Evolutionary conservation across 2,329 filamentous ascomycete species (phyloP).

Genomic region (Lecanicillium sp.): DNA sequence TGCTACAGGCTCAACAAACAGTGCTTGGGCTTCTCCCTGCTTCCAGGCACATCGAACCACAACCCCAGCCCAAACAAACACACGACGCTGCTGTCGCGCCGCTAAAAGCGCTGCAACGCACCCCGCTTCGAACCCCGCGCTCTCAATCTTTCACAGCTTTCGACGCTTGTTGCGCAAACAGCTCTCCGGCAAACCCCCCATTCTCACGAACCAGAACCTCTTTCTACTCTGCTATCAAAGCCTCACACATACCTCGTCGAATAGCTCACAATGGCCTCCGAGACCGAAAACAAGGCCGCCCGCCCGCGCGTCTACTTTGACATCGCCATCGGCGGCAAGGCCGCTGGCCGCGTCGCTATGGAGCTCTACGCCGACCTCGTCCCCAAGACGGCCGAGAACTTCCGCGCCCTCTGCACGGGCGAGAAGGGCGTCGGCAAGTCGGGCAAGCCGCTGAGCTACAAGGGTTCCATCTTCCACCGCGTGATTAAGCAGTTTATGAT

Average conservation of each 20-base stretch:
- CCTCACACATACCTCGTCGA: neutral
- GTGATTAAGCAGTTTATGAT: conserved; percentile 99
- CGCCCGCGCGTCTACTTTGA: conserved; percentile 90
- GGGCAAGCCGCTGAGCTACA: conserved; percentile 87
- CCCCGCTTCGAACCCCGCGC: too few species aligned
- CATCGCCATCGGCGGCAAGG: conserved; percentile 69
- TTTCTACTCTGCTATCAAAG: too few species aligned
- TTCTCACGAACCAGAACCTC: too few species aligned
- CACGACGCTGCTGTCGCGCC: too few species aligned
- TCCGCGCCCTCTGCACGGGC: conserved; percentile 87
- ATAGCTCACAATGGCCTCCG: conserved; percentile 33
- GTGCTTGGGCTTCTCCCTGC: too few species aligned
- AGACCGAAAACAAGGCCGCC: conserved; percentile 39
- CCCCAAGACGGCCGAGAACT: conserved; percentile 95
- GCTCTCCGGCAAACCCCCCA: too few species aligned
- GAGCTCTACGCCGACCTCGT: conserved; percentile 74
- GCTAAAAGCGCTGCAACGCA: too few species aligned
- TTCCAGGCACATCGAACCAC: too few species aligned
- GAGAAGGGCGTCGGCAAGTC: conserved; percentile 81
- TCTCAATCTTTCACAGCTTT: too few species aligned
- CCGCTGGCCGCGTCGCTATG: conserved; percentile 74
- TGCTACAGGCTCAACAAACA: too few species aligned
- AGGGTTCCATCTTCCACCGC: conserved; percentile 87
- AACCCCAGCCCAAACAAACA: too few species aligned
- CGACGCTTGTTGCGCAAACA: too few species aligned